Conservation (phyloP, 139 green algal species). For the Spirogloea muscicola region DNA sequence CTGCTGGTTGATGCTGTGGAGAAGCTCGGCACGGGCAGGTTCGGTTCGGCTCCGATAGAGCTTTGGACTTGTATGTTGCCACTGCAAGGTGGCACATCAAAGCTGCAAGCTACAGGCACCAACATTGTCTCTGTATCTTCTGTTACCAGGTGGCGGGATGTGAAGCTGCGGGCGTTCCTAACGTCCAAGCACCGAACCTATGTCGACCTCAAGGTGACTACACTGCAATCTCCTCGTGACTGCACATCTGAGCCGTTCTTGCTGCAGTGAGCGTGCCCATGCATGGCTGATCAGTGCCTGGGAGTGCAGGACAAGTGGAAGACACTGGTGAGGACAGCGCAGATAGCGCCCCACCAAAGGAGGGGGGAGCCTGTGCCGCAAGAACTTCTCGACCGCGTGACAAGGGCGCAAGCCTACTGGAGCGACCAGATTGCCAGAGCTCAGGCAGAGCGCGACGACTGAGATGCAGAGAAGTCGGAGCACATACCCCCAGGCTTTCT, state of each 20-base stretch:
- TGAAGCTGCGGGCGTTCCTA: conserved; percentile 34
- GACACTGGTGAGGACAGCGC: conserved; percentile 41
- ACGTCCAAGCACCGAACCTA: conserved; percentile 41
- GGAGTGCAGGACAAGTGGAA: conserved; percentile 48
- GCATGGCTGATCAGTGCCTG: no score
- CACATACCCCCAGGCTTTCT: no score
- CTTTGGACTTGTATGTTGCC: no score
- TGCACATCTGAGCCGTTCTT: no score
- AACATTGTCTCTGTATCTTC: no score
- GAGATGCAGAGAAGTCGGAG: conserved; percentile 4
- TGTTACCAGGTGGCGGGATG: conserved; percentile 43
- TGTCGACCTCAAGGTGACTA: conserved; percentile 48
- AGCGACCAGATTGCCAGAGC: conserved; percentile 7
- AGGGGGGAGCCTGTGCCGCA: conserved; percentile 35
- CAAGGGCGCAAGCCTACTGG: conserved; percentile 34
- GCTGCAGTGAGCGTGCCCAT: no score
- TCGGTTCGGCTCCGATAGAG: not conserved
- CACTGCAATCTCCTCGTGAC: no score
- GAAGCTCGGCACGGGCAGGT: conserved; percentile 37
- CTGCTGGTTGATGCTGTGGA: conserved; percentile 35
- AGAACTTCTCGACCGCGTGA: conserved; percentile 38
- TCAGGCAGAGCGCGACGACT: conserved; percentile 8
- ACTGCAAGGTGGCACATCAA: no score
- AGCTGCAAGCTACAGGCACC: not conserved
- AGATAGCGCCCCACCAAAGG: conserved; percentile 45